Conservation (phyloP, 345 rosid species). For the Moricandia arvensis region DNA sequence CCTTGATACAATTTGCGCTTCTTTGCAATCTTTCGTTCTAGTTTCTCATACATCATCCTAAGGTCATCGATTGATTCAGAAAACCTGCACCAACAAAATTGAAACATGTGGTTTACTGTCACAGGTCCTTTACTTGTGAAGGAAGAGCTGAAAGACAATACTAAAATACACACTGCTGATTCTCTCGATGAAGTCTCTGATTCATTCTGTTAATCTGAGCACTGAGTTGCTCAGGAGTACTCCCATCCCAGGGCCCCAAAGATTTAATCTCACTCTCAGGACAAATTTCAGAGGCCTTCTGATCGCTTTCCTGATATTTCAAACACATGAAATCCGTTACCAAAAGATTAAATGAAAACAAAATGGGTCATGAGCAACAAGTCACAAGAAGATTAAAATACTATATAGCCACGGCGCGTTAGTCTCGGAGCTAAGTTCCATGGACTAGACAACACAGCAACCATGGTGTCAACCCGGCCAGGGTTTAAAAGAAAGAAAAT, state of each 20-base stretch:
- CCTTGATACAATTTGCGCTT: constrained; percentile 53
- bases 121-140: not conserved
- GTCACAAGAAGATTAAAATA: not conserved
- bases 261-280: constrained; percentile 82
- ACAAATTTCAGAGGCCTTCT: constrained; percentile 93
- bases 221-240: constrained; percentile 83
- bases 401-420: not conserved
- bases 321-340: constrained; percentile 11
- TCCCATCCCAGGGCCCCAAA: constrained; percentile 73
- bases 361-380: not conserved
- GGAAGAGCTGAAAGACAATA: constrained; percentile 8
- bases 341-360: not conserved
- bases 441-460: constrained; percentile 13
- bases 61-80: constrained; percentile 93
- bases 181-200: constrained; percentile 73
- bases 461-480: constrained; percentile 9
- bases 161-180: constrained; percentile 54
- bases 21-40: constrained; percentile 59
- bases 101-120: constrained; percentile 11
- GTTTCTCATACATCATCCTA: constrained; percentile 56
- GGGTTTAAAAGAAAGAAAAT: not conserved
- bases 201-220: constrained; percentile 62
- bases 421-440: not conserved
- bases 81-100: constrained; percentile 48
- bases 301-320: constrained; percentile 59